These are phyloP conservation scores for Penicillium verrucosum DNA, from an alignment of 2,329 filamentous ascomycete genomes.

Conservation along the genomic window DNA sequence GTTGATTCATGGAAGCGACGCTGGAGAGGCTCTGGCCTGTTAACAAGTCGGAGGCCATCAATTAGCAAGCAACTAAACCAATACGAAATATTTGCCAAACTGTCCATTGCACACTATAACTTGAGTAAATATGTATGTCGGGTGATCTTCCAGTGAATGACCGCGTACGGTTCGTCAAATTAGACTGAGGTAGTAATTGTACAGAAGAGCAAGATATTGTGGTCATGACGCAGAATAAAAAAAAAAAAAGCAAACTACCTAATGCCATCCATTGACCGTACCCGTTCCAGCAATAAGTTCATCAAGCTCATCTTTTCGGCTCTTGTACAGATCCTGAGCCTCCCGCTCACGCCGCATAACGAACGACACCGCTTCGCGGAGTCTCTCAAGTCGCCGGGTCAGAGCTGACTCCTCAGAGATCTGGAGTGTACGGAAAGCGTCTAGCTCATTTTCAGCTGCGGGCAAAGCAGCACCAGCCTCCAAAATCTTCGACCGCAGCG, in stretches of 20 bases:
- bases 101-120: background rate
- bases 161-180: constrained; percentile 3
- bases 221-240: constrained; percentile 6
- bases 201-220: constrained; percentile 5
- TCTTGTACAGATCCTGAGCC: constrained; percentile 81
- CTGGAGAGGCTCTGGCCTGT: background rate
- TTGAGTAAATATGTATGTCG: background rate
- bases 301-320: constrained; percentile 73
- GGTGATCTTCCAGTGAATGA: background rate
- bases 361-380: constrained; percentile 80
- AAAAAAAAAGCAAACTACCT: constrained; percentile 13
- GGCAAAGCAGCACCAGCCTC: constrained; percentile 72
- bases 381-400: constrained; percentile 64
- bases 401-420: constrained; percentile 78
- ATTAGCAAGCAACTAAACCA: background rate
- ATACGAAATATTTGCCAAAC: background rate
- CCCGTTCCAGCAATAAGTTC: constrained; percentile 46
- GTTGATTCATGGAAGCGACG: background rate
- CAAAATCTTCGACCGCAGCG: constrained; percentile 72
- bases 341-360: constrained; percentile 80
- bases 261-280: constrained; percentile 41
- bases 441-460: constrained; percentile 68
- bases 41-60: background rate
- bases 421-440: constrained; percentile 71
- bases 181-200: constrained; percentile 8